A percentile compares a stretch with the other conserved stretches of the same genome.
phyloP scores from a whole-genome alignment of 1,284 basidiomycete genomes.

The Melampsora abietis-canadensis region DNA sequence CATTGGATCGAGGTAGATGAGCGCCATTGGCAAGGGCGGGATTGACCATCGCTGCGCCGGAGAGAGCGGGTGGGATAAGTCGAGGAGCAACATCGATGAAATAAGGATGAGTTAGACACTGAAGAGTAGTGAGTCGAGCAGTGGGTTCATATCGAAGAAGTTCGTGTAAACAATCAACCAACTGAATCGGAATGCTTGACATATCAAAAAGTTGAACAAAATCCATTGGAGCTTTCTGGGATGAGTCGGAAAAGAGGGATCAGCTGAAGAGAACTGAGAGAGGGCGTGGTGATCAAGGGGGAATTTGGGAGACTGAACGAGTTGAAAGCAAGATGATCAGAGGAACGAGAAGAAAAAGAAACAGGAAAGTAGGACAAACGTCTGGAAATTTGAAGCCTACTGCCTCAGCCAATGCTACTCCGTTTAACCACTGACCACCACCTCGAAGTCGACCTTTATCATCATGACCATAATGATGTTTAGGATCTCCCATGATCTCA shows the following conservation, averaged over 20 bases:
- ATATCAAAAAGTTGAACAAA: slow-evolving; percentile 75
- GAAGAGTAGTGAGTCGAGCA: slow-evolving; percentile 72
- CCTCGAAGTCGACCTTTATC: slow-evolving; percentile 68
- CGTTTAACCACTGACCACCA: slow-evolving; percentile 81
- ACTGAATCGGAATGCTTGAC: slow-evolving; percentile 66
- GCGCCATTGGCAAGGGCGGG: slow-evolving; percentile 53
- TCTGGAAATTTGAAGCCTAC: slow-evolving; percentile 89
- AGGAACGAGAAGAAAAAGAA: slow-evolving; percentile 40
- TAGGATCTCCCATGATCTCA: slow-evolving; percentile 88
- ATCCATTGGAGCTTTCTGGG: slow-evolving; percentile 70
- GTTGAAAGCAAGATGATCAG: slow-evolving; percentile 1
- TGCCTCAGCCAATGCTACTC: slow-evolving; percentile 76
- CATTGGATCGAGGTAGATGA: slow-evolving; percentile 39
- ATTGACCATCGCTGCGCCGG: slow-evolving; percentile 48
- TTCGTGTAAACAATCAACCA: slow-evolving; percentile 88
- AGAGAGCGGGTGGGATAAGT: slow-evolving; percentile 49
- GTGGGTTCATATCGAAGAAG: slow-evolving; percentile 89
- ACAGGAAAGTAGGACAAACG: slow-evolving; percentile 57
- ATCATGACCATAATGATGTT: slow-evolving; percentile 75
- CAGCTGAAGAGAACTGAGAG: slow-evolving; percentile 25
- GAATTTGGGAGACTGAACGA: slow-evolving; percentile 1
- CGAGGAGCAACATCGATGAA: slow-evolving; percentile 64
- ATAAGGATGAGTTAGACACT: slow-evolving; percentile 86
- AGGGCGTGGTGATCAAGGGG: slow-evolving; percentile 37
- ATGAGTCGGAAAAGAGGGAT: slow-evolving; percentile 1